phyloP scores from a whole-genome alignment of 75 land plant genomes.

The Sequoia sempervirens region DNA sequence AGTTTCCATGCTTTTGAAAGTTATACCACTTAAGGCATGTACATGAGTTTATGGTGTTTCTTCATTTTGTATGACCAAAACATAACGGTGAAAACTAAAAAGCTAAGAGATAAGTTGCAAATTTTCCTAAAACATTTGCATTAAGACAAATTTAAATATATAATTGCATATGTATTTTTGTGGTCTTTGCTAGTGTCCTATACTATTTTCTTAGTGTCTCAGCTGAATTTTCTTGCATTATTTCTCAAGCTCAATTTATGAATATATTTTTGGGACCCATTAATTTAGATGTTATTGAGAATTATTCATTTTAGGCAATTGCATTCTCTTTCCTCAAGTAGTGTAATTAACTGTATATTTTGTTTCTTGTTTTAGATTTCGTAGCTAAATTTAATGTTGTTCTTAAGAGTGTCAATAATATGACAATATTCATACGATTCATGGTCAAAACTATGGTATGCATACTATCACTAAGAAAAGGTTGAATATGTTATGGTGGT shows the following conservation, averaged over 20 bases:
- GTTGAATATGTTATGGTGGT: background rate
- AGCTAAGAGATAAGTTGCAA: background rate
- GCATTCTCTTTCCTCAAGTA: too few species aligned
- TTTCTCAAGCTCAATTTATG: too few species aligned
- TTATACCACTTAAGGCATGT: constrained; percentile 66
- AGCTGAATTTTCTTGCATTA: too few species aligned
- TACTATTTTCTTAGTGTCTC: too few species aligned
- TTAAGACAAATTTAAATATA: background rate
- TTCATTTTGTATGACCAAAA: background rate
- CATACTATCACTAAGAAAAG: background rate
- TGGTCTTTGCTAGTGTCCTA: background rate
- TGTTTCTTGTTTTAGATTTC: background rate
- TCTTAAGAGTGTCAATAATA: background rate
- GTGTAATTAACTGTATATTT: background rate
- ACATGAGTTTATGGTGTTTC: constrained; percentile 40
- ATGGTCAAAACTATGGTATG: background rate
- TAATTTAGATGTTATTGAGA: too few species aligned
- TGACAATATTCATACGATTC: background rate
- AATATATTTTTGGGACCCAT: too few species aligned
- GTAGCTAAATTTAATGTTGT: background rate
- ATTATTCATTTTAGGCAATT: too few species aligned
- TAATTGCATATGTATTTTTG: background rate
- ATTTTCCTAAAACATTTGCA: background rate
- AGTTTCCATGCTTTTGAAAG: constrained; percentile 49
- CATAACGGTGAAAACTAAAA: background rate